These are phyloP conservation scores for Tricholoma matsutake DNA, from an alignment of 768 basidiomycete species.

Conservation along the genomic window DNA sequence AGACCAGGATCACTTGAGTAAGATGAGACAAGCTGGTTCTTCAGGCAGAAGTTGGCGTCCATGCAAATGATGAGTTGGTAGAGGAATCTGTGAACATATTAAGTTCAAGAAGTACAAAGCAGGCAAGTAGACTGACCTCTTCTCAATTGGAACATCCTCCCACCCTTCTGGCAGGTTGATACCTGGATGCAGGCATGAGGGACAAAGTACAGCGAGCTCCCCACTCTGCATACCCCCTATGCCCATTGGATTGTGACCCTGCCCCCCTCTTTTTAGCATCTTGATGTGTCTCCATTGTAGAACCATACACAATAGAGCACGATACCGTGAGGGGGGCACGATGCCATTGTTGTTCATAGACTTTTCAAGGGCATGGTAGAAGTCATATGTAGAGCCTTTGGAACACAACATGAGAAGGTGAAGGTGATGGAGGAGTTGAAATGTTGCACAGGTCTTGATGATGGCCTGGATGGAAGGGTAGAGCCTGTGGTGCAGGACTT, in stretches of 20 bases:
- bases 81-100: constrained; percentile 3
- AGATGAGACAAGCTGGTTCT: no score
- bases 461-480: constrained; percentile 18
- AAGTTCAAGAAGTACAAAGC: neutral
- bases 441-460: constrained; percentile 24
- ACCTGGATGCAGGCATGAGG: constrained; percentile 26
- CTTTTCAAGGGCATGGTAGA: constrained; percentile 21
- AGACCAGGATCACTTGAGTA: constrained; percentile 6
- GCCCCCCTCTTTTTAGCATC: constrained; percentile 22
- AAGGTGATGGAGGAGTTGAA: constrained; percentile 23
- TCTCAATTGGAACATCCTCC: constrained; percentile 10
- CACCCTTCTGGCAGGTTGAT: constrained; percentile 23
- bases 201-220: constrained; percentile 22
- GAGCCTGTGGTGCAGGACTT: constrained; percentile 19
- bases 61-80: constrained; percentile 12
- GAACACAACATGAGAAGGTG: constrained; percentile 24
- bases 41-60: constrained; percentile 24
- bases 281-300: constrained; percentile 21
- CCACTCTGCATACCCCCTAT: constrained; percentile 18
- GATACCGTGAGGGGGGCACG: constrained; percentile 8
- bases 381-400: constrained; percentile 30
- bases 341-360: constrained; percentile 26
- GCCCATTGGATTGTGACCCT: constrained; percentile 19
- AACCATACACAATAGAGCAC: constrained; percentile 13
- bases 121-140: constrained; percentile 2